A percentile compares a stretch with the other conserved stretches of the same genome.
These are phyloP conservation scores for Leucoagaricus sp. DNA, from an alignment of 1,284 basidiomycete genomes.

Conservation along the genomic window DNA sequence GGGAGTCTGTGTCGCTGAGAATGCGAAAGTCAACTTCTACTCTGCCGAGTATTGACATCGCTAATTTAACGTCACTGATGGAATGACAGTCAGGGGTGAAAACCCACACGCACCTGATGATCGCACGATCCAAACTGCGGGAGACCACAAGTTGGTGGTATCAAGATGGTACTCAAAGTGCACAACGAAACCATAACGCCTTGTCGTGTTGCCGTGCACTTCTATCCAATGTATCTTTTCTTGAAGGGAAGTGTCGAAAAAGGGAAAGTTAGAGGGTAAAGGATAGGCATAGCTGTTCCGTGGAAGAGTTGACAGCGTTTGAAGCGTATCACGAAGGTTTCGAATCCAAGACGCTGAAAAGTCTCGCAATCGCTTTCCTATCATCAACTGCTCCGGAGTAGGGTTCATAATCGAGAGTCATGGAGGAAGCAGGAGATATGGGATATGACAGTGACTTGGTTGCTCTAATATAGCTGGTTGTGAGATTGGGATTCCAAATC, in stretches of 20 bases:
- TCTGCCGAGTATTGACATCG: conserved; percentile 4
- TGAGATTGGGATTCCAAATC: neutral
- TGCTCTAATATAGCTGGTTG: neutral
- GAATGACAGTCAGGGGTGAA: neutral
- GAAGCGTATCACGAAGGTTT: conserved; percentile 5
- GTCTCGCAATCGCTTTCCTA: conserved; percentile 5
- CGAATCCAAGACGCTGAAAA: conserved; percentile 9
- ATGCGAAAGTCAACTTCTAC: conserved; percentile 8
- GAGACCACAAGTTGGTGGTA: neutral
- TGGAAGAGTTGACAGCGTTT: conserved; percentile 1
- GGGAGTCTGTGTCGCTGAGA: neutral
- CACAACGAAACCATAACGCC: conserved; percentile 5
- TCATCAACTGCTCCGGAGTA: conserved; percentile 12
- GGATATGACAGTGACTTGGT: neutral
- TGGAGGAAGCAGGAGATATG: neutral
- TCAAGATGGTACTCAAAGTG: conserved; percentile 6
- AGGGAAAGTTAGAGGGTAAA: conserved; percentile 7
- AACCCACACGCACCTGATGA: neutral
- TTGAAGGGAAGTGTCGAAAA: neutral
- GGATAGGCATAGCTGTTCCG: neutral
- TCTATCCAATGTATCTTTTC: conserved; percentile 14
- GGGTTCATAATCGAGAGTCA: conserved; percentile 12
- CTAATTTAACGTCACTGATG: neutral
- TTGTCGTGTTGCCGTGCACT: neutral
- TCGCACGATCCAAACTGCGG: conserved; percentile 7